Base-by-base conservation (phyloP, 805 yeast genomes). In the Kuraishia capsulata region DNA sequence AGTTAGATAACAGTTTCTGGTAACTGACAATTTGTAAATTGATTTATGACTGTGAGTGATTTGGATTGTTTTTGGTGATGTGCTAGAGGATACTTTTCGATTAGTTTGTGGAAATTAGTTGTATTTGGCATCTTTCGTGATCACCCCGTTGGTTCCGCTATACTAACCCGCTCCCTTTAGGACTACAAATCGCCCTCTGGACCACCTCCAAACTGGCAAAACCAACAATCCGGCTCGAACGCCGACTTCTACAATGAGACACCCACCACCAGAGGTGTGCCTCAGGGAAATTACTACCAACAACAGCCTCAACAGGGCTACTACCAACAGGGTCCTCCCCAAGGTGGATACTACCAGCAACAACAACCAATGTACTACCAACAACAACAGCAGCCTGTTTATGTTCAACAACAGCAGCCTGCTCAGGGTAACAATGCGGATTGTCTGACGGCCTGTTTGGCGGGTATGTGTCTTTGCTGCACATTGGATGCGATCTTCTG, bases 381-480 rank as follows among this genome's bases (percentile, higher is more conserved):
- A 37, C 72, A 65, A 43, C 66, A 55, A 42, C 75, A 60, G 39
- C 76, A 71, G 46, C 76, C 77, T 0, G 62, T 71, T 9, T 71
- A 71, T 37, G 76, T 71, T 18, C 78, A 72, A 46, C 78, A 71
- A 46, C 77, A 69, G 46, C 69, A 55, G 37, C 69, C 66, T 5
- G 64, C 56, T 25, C 46, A 47, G 24, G 50, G 51, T 18, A 62
- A 60, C 35, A 61, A 60, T 39, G 52, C 54, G 9, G 70, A 59
- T 42, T 73, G 78, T 55, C 56, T 71, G 47, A 56, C 69, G 48
- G 78, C 71, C 10, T 73, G 78, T 59, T 51, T 73, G 33, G 77
- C 73, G 18, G 76, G 73, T 19, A 40, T 72, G 52, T 73, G 79
- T 66, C 44, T 73, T 42, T 73, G 80, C 51, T 72, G 75, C 52